These are phyloP conservation scores for Leishmania major DNA, from an alignment of 208 protist genomes.

Conservation along the genomic window DNA sequence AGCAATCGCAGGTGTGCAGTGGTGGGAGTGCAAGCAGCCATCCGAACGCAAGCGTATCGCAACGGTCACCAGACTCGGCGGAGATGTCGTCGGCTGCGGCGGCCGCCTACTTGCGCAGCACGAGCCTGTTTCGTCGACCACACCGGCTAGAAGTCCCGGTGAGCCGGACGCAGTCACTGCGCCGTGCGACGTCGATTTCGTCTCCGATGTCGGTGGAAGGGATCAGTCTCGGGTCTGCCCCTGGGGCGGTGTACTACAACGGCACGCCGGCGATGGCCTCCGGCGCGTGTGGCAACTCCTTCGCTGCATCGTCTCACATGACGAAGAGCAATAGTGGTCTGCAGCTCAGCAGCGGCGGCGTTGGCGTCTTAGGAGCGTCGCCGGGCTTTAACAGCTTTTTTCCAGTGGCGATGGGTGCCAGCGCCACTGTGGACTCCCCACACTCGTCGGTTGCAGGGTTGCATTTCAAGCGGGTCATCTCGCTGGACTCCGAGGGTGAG, in stretches of 20 bases:
- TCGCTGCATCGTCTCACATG: neutral
- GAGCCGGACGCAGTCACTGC: constrained; percentile 44
- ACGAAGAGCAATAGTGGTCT: constrained; percentile 4
- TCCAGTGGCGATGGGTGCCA: constrained; percentile 8
- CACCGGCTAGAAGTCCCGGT: constrained; percentile 32
- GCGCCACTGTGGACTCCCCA: constrained; percentile 24
- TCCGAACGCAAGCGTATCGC: constrained; percentile 13
- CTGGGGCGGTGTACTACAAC: neutral
- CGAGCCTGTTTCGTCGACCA: constrained; percentile 41
- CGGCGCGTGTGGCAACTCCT: constrained; percentile 5
- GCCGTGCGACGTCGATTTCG: constrained; percentile 24
- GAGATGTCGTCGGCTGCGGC: constrained; percentile 29
- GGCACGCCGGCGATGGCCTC: neutral
- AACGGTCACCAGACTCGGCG: constrained; percentile 27
- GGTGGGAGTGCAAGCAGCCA: constrained; percentile 17
- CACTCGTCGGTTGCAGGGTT: constrained; percentile 22
- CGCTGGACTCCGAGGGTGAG: constrained; percentile 29
- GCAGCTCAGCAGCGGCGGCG: constrained; percentile 9
- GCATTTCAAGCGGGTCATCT: constrained; percentile 40
- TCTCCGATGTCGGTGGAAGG: constrained; percentile 14
- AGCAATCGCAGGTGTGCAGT: constrained; percentile 15
- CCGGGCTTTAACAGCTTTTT: constrained; percentile 7
- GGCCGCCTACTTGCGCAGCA: constrained; percentile 39
- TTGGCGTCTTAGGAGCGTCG: neutral
- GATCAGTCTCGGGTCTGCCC: constrained; percentile 4